Conservation (phyloP, 2,329 filamentous ascomycete species). For the Sporothrix curviconia region DNA sequence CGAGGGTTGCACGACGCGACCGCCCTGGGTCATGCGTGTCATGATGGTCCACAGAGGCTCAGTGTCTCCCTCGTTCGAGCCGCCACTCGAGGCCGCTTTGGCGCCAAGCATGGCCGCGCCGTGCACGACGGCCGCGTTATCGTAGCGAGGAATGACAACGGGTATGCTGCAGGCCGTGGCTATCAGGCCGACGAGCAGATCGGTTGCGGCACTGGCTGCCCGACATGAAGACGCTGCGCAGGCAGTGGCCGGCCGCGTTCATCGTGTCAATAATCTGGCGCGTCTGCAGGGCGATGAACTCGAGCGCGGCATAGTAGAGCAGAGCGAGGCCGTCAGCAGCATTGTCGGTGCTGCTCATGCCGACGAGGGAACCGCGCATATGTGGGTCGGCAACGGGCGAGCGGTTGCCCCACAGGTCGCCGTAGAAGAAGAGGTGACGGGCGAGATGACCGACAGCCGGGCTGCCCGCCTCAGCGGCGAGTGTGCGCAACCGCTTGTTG, state of each 20-base stretch:
- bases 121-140: constrained; percentile 91
- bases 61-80: constrained; percentile 68
- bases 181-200: constrained; percentile 82
- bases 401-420: constrained; percentile 93
- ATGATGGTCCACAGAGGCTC: constrained; percentile 94
- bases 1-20: constrained; percentile 71
- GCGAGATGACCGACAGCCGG: constrained; percentile 79
- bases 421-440: constrained; percentile 97
- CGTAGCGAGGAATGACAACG: constrained; percentile 86
- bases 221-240: constrained; percentile 96
- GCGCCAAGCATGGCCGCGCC: constrained; percentile 98
- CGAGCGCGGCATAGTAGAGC: constrained; percentile 92
- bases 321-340: constrained; percentile 77
- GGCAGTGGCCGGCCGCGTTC: constrained; percentile 82
- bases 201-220: constrained; percentile 96
- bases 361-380: constrained; percentile 88
- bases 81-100: constrained; percentile 86
- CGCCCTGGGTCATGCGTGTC: constrained; percentile 94
- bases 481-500: constrained; percentile 74
- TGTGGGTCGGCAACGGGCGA: constrained; percentile 86
- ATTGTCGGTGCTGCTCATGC: constrained; percentile 72
- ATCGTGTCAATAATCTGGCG: constrained; percentile 91
- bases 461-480: constrained; percentile 61
- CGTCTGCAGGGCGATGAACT: constrained; percentile 96
- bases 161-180: constrained; percentile 88